Evolutionary conservation across 495 filamentous ascomycete species (phyloP).

Genomic region (Filosporella fistucella): DNA sequence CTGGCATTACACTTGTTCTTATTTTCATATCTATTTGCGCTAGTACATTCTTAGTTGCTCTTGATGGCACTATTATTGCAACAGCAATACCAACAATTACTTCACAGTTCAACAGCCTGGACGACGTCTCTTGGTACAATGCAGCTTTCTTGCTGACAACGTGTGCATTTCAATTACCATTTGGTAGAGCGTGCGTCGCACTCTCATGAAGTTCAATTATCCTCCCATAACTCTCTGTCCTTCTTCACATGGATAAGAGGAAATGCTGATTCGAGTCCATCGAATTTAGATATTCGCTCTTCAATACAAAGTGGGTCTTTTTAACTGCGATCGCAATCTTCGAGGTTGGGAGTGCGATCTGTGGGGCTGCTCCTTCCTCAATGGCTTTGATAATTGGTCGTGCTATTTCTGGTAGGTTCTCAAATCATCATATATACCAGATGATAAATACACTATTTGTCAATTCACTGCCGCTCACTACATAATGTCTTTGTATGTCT

Average conservation of each 20-base stretch:
- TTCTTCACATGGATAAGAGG: too few species aligned
- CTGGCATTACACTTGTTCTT: background rate
- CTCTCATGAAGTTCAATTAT: too few species aligned
- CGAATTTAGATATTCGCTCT: constrained; percentile 43
- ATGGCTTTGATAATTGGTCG: constrained; percentile 49
- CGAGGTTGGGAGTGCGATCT: constrained; percentile 46
- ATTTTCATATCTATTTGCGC: constrained; percentile 29
- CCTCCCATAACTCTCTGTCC: too few species aligned
- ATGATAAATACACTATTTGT: too few species aligned
- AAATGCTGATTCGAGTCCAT: too few species aligned
- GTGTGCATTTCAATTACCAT: constrained; percentile 39
- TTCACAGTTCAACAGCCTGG: constrained; percentile 35
- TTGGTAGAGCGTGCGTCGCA: constrained; percentile 40
- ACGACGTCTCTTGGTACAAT: constrained; percentile 49
- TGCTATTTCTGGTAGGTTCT: constrained; percentile 23
- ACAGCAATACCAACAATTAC: constrained; percentile 45
- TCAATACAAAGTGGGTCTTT: constrained; percentile 35
- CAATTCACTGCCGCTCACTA: too few species aligned
- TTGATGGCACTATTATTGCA: constrained; percentile 39
- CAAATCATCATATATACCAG: too few species aligned
- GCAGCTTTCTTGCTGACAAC: constrained; percentile 43
- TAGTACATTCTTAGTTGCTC: constrained; percentile 51
- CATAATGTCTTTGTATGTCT: background rate
- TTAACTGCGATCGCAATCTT: constrained; percentile 35
- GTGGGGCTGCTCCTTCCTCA: constrained; percentile 47